These are phyloP conservation scores for Leccinum discolor DNA, from an alignment of 1,284 basidiomycete genomes.

Conservation along the genomic window DNA sequence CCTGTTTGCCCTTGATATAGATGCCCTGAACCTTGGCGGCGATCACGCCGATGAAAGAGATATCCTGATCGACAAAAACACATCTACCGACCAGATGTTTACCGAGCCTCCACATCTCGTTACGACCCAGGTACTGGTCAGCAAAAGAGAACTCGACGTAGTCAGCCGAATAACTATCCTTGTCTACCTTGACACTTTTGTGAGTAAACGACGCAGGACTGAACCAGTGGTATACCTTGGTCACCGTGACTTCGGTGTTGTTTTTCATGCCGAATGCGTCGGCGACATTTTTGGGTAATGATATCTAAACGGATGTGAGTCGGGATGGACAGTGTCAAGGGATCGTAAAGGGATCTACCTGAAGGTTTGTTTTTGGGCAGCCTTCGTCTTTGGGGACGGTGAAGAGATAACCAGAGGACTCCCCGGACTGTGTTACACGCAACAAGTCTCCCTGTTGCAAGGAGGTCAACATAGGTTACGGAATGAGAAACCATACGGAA, in stretches of 20 bases:
- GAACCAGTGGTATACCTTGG: no score
- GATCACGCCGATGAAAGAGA: conserved; percentile 77
- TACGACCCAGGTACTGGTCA: conserved; percentile 90
- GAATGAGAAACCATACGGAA: neutral
- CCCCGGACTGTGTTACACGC: conserved; percentile 49
- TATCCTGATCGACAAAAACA: conserved; percentile 68
- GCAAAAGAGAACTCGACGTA: conserved; percentile 89
- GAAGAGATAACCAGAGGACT: conserved; percentile 60
- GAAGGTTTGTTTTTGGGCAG: conserved; percentile 59
- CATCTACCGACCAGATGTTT: conserved; percentile 80
- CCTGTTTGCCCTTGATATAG: conserved; percentile 67
- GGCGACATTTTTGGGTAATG: conserved; percentile 68
- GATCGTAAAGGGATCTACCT: conserved; percentile 41
- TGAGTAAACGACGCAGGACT: conserved; percentile 1
- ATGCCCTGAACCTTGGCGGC: conserved; percentile 81
- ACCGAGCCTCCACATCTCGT: conserved; percentile 90
- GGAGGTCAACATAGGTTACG: neutral
- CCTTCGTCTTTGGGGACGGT: conserved; percentile 64
- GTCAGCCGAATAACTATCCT: conserved; percentile 66
- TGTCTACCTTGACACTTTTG: conserved; percentile 57
- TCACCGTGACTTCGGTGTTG: conserved; percentile 58
- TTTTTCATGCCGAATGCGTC: conserved; percentile 72
- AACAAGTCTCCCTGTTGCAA: conserved; percentile 65
- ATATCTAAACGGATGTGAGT: conserved; percentile 51
- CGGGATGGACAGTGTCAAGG: conserved; percentile 2